These are phyloP conservation scores for Trichoderma orchidacearum DNA, from an alignment of 495 filamentous ascomycete genomes.

Conservation along the genomic window DNA sequence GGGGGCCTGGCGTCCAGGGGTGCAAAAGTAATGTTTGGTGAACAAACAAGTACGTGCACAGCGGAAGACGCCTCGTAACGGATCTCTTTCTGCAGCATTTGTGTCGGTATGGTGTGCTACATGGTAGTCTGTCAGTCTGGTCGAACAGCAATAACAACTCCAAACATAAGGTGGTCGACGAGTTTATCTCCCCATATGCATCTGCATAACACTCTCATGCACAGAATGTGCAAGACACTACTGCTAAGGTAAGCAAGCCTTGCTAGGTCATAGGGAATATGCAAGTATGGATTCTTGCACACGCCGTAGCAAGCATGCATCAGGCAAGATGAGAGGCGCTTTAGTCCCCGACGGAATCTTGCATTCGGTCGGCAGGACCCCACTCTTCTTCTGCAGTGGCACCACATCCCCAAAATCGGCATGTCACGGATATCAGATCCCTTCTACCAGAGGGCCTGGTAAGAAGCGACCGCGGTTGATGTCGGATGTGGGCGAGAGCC, in stretches of 20 bases:
- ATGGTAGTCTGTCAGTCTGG: too few relatives aligned
- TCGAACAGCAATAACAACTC: too few relatives aligned
- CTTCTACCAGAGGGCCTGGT: not conserved
- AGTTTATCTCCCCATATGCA: not conserved
- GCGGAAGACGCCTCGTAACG: too few relatives aligned
- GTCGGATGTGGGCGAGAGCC: not conserved
- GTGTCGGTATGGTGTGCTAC: too few relatives aligned
- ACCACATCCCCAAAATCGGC: not conserved
- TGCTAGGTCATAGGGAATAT: not conserved
- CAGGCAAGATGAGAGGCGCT: not conserved
- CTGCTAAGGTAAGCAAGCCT: not conserved
- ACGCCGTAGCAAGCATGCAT: not conserved
- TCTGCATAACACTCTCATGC: not conserved
- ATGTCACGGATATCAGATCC: constrained; percentile 1
- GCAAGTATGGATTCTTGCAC: not conserved
- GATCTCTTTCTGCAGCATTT: too few relatives aligned
- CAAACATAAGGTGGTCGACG: too few relatives aligned
- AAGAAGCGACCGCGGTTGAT: not conserved
- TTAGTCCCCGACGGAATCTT: constrained; percentile 1
- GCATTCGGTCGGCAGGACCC: not conserved
- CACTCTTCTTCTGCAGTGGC: not conserved
- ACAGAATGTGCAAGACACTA: not conserved
- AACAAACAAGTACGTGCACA: too few relatives aligned
- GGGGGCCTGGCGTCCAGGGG: too few relatives aligned
- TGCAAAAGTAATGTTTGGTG: too few relatives aligned